Base-by-base conservation (phyloP, 495 filamentous ascomycete species). In the Xylaria venustula region DNA sequence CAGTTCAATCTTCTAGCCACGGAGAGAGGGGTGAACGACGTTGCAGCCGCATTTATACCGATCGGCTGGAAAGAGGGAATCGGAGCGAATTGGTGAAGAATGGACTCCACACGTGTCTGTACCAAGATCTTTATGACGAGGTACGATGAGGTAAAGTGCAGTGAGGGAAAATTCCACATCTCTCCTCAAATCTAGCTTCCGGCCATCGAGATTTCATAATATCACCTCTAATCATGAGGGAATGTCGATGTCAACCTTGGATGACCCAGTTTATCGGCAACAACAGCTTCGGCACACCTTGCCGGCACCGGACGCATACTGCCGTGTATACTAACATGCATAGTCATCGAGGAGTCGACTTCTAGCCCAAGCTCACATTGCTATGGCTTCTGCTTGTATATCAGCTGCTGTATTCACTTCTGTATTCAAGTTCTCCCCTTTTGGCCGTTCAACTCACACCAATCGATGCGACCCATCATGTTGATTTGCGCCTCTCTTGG, bases 31-130 rank as follows among this genome's bases (percentile, higher is more conserved):
- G 84, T 92, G 11, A 75, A 79, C 19, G 85, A 90, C 71, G 87
- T 98, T 50, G 94, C 92, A 32, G 94, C 92, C 9, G 94, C 93
- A 14, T 71, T 98, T 79, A 81, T 98, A 69, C 92, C 92, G 1
- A 81, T 95, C 44, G 91, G 92, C 15, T 93, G 89, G 89, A 86
- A 77, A 66, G 89, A 89, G 47, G 75, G 77, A 2, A 36, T 69
- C 14, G 77, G 74, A 26, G 70, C 70, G 19, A 50, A 49, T 61
- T 67, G 55, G 62, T 64, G 41, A 56, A 25, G 37, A 30, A 25
- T 25, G 25, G 26, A 23, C 22, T 20, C 20, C 17, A 6, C 9
- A 12, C 6, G 22, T 3, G 5, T 23, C 23, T 7, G 26, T 6
- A 0, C 26, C 26, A 34, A 44, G 9, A 30, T 11, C 11, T 20